A percentile compares a stretch with the other conserved stretches of the same genome.
These are phyloP conservation scores for Paramecium primaurelia DNA, from an alignment of 73 alveolate genomes.

Conservation along the genomic window DNA sequence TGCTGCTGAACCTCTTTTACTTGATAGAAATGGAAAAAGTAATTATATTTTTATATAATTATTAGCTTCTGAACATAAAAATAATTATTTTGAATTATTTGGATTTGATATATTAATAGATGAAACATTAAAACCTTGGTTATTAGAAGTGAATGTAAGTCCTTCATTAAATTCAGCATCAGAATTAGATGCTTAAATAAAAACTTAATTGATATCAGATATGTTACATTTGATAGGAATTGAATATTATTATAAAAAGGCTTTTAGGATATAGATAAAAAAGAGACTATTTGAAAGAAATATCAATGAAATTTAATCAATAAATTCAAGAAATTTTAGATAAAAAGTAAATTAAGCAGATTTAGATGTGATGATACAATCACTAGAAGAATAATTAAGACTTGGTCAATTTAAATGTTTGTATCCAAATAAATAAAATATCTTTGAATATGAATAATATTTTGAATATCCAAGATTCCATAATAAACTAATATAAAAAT, in stretches of 20 bases:
- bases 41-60: neutral
- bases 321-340: neutral
- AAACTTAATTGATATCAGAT: conserved; percentile 85
- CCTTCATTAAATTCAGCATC: conserved; percentile 90
- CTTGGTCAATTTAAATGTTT: conserved; percentile 14
- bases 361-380: neutral
- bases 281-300: neutral
- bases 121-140: conserved; percentile 90
- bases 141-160: conserved; percentile 91
- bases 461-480: conserved; percentile 35
- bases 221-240: conserved; percentile 46
- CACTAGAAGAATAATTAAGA: conserved; percentile 3
- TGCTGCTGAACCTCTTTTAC: conserved; percentile 73
- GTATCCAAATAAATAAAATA: conserved; percentile 2
- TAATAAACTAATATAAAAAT: conserved; percentile 27
- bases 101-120: conserved; percentile 97
- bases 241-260: neutral
- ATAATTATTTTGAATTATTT: conserved; percentile 94
- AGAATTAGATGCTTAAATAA: conserved; percentile 84
- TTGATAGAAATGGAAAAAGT: conserved; percentile 45
- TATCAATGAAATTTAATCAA: neutral
- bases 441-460: neutral
- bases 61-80: conserved; percentile 52
- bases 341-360: neutral
- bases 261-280: neutral